Evolutionary conservation across 163 green algal species (phyloP), one percentile per base, ranked within the genome.

Genomic region (Dunaliella salina): DNA sequence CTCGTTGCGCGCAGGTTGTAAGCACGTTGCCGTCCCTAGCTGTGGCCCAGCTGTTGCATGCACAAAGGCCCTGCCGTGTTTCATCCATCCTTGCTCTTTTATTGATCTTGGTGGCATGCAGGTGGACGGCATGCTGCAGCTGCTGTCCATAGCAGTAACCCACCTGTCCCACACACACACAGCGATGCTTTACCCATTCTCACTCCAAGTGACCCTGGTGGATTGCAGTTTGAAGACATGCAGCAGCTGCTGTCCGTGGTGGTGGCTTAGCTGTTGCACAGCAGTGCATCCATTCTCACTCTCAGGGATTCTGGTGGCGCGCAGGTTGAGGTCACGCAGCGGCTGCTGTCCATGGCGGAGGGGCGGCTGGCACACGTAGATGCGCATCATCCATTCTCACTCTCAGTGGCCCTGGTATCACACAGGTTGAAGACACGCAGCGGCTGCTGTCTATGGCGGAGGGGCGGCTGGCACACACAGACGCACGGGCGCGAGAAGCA

Each of bases 371-470:
- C 86, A 0, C 85, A 88, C 30, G 81, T 81, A 12, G 89, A 91
- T 45, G 81, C 67, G 24, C 88, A 85, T 50, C 40, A 15, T 3
- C 40, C 40, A 50, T 50, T 50, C 40, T 50, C 3, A 50, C 8
- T 8, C 40, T 50, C 40, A 50, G 40, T 8, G 8, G 8, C 8
- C 40, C 40, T 8, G 3, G 40, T 50, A 15, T 3, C 8, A 8
- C 8, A 30, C 59, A 84, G 34, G 29, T 26, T 80, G 8, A 35
- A 34, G 45, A 84, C 59, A 86, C 79, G 1, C 84, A 40, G 75
- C 88, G 90, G 81, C 82, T 90, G 22, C 72, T 92, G 69, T 87
- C 88, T 11, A 88, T 91, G 79, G 87, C 88, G 12, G 91, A 93
- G 88, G 90, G 90, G 17, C 87, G 90, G 17, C 84, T 91, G 69